Conservation (phyloP, 2,329 filamentous ascomycete genomes). For the Pyrenophora teres region DNA sequence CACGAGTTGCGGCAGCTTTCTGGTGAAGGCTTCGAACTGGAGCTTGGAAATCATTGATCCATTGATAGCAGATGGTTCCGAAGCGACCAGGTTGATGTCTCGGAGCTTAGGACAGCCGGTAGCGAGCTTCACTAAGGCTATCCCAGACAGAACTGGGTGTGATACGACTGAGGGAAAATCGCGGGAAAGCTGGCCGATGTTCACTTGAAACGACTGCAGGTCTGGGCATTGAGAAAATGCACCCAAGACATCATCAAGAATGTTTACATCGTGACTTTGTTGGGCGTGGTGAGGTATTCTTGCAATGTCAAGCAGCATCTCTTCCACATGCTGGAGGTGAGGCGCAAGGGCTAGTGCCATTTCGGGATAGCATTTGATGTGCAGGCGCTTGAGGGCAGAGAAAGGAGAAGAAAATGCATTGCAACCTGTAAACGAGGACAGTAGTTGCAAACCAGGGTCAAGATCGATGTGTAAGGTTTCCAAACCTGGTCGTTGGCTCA, state of each 20-base stretch:
- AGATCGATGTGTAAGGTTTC: constrained; percentile 39
- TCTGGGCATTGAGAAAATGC: constrained; percentile 24
- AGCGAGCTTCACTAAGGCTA: constrained; percentile 27
- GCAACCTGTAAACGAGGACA: constrained; percentile 28
- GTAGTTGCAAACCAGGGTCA: constrained; percentile 32
- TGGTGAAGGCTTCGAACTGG: constrained; percentile 38
- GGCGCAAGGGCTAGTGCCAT: constrained; percentile 33
- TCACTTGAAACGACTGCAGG: constrained; percentile 31
- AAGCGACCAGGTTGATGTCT: constrained; percentile 33
- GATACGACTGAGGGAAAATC: constrained; percentile 31
- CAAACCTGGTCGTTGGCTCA: constrained; percentile 31
- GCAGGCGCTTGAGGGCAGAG: constrained; percentile 26
- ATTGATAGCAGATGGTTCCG: constrained; percentile 36
- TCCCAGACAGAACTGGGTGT: constrained; percentile 29
- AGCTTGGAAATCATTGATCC: constrained; percentile 30
- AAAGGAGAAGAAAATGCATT: constrained; percentile 24
- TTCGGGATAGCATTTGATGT: constrained; percentile 42
- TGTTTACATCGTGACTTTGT: constrained; percentile 21
- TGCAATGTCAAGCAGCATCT: constrained; percentile 37
- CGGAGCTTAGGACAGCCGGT: constrained; percentile 27
- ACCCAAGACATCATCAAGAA: constrained; percentile 30
- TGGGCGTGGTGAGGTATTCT: constrained; percentile 26
- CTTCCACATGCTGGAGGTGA: constrained; percentile 29
- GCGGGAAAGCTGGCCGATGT: constrained; percentile 28
- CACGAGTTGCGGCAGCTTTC: constrained; percentile 25